These are phyloP conservation scores for Fusarium camptoceras DNA, from an alignment of 2,329 filamentous ascomycete genomes.

Conservation along the genomic window DNA sequence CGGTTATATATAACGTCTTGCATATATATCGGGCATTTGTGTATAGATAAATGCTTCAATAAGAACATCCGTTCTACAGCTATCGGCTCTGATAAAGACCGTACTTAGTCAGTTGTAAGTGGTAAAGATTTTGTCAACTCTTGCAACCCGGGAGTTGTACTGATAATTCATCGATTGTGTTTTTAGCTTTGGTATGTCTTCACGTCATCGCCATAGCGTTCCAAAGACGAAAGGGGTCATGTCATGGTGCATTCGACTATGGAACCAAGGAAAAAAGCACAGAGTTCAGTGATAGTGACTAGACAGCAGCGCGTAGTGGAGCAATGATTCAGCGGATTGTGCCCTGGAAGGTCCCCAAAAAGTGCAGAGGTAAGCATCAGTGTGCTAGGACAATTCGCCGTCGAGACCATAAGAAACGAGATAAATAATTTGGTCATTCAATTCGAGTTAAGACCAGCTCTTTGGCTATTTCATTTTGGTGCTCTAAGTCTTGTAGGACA, in stretches of 20 bases:
- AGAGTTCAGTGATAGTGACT: constrained; percentile 9
- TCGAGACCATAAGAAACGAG: too few species aligned
- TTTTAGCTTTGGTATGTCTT: neutral
- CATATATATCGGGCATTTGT: neutral
- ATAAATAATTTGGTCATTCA: too few species aligned
- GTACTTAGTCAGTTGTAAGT: too few species aligned
- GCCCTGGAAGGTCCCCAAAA: constrained; percentile 16
- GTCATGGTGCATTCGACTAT: neutral
- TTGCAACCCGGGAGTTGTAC: neutral
- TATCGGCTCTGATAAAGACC: neutral
- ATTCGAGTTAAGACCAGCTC: too few species aligned
- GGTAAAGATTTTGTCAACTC: too few species aligned
- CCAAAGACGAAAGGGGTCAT: neutral
- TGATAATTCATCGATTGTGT: neutral
- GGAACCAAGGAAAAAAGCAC: constrained; percentile 23
- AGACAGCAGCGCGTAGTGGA: constrained; percentile 8
- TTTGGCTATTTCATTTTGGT: too few species aligned
- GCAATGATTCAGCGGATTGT: constrained; percentile 22
- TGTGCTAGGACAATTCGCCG: too few species aligned
- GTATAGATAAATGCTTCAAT: neutral
- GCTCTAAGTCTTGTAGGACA: too few species aligned
- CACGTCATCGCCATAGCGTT: neutral
- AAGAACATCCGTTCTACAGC: neutral
- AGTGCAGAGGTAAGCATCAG: neutral
- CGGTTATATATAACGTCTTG: neutral